phyloP scores from a whole-genome alignment of 176 grass and related monocot genomes.

The Carex littledalei region DNA sequence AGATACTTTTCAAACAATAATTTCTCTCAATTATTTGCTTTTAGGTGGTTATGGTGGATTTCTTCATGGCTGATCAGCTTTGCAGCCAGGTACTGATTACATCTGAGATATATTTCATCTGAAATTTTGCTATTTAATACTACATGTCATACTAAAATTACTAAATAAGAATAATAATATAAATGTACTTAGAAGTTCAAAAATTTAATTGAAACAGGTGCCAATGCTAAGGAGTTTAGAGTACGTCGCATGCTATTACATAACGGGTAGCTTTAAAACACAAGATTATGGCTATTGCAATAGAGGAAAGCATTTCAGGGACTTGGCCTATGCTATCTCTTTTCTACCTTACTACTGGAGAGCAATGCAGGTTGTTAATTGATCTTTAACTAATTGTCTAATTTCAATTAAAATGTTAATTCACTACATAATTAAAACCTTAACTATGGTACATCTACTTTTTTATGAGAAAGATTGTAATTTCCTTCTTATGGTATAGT shows the following conservation, averaged over 20 bases:
- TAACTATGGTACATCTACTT: neutral
- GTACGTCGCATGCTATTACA: conserved; percentile 90
- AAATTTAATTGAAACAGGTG: conserved; percentile 37
- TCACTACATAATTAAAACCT: neutral
- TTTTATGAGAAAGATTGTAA: neutral
- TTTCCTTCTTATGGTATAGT: conserved; percentile 32
- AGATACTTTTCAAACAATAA: neutral
- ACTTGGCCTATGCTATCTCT: conserved; percentile 90
- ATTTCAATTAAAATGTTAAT: neutral
- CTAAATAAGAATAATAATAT: neutral
- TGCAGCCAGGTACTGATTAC: conserved; percentile 68
- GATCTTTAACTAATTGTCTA: neutral
- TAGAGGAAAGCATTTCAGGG: conserved; percentile 84
- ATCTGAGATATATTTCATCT: neutral
- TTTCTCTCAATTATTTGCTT: neutral
- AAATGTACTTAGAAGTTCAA: neutral
- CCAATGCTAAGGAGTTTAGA: conserved; percentile 91
- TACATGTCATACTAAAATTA: neutral
- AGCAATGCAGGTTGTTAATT: conserved; percentile 77
- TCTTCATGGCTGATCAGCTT: conserved; percentile 99
- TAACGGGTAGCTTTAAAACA: conserved; percentile 88
- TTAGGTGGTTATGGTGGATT: conserved; percentile 99
- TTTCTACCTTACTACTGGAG: conserved; percentile 98
- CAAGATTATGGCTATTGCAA: conserved; percentile 97
- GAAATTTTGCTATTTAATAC: neutral